Evolutionary conservation across 225 moss, liverwort and hornwort species (phyloP).

Genomic region (Climacium dendroides): DNA sequence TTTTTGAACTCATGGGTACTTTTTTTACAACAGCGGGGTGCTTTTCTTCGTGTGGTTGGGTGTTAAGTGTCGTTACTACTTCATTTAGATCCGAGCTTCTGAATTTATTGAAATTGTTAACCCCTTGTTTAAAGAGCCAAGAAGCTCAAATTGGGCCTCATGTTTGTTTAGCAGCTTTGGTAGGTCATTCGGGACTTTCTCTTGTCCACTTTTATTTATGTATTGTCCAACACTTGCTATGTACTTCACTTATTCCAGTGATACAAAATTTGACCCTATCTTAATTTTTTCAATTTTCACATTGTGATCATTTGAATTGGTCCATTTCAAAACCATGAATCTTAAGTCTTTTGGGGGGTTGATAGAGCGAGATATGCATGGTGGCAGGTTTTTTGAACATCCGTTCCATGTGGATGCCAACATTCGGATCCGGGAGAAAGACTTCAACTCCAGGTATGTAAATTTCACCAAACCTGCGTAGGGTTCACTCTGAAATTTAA

Average conservation of each 20-base stretch:
- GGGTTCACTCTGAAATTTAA: not conserved
- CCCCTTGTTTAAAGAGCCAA: not conserved
- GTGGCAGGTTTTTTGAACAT: constrained; percentile 31
- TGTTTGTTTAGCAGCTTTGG: not conserved
- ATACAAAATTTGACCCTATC: not conserved
- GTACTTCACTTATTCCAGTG: not conserved
- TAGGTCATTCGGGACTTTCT: not conserved
- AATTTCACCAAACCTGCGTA: not conserved
- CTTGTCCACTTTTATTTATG: not conserved
- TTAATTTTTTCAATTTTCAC: not conserved
- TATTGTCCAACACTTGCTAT: not conserved
- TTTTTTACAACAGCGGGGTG: not conserved
- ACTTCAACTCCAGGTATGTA: constrained; percentile 33
- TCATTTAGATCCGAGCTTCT: not conserved
- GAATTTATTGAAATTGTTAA: not conserved
- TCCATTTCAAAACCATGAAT: not conserved
- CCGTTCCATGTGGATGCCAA: constrained; percentile 29
- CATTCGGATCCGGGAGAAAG: constrained; percentile 35
- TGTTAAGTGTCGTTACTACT: not conserved
- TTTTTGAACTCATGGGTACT: not conserved
- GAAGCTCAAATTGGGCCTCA: not conserved
- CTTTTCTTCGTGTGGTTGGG: not conserved
- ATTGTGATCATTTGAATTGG: not conserved
- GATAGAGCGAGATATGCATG: not conserved
- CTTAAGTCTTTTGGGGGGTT: not conserved